These are phyloP conservation scores for Kurtzmaniella quercitrusa DNA, from an alignment of 1,139 yeast genomes.

Conservation along the genomic window DNA sequence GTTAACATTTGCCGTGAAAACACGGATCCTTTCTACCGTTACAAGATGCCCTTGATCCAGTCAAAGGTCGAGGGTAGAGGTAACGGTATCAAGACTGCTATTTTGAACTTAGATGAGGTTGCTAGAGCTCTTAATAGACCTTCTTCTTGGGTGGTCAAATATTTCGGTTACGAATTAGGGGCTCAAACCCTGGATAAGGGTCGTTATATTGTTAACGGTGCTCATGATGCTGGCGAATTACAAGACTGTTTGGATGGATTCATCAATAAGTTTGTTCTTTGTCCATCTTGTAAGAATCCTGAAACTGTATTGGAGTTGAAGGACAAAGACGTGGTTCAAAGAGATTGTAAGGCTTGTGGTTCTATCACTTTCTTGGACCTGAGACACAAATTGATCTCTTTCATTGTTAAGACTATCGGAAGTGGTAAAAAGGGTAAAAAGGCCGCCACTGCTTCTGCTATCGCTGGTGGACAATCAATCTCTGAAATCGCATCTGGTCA, in stretches of 20 bases:
- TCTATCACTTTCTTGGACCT: constrained; percentile 79
- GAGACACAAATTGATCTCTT: constrained; percentile 81
- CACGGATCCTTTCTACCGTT: constrained; percentile 97
- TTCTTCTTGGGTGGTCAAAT: constrained; percentile 84
- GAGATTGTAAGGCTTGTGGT: constrained; percentile 99
- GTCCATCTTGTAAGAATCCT: constrained; percentile 95
- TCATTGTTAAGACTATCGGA: constrained; percentile 74
- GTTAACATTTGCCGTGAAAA: constrained; percentile 96
- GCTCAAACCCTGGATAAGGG: constrained; percentile 88
- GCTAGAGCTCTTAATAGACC: constrained; percentile 95
- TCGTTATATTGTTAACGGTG: constrained; percentile 91
- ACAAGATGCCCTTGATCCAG: constrained; percentile 97
- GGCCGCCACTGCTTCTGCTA: constrained; percentile 89
- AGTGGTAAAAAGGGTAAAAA: constrained; percentile 57
- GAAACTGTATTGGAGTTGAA: constrained; percentile 89
- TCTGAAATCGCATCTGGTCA: constrained; percentile 64
- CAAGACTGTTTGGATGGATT: constrained; percentile 95
- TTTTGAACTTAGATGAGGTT: constrained; percentile 85
- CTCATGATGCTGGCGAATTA: constrained; percentile 82
- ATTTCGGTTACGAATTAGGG: constrained; percentile 94
- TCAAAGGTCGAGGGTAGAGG: constrained; percentile 99
- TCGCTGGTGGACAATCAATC: constrained; percentile 82
- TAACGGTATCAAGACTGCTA: constrained; percentile 96
- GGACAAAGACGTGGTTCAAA: constrained; percentile 70
- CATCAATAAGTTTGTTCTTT: constrained; percentile 85